phyloP scores from a whole-genome alignment of 495 filamentous ascomycete genomes.

The Penicillium roqueforti region DNA sequence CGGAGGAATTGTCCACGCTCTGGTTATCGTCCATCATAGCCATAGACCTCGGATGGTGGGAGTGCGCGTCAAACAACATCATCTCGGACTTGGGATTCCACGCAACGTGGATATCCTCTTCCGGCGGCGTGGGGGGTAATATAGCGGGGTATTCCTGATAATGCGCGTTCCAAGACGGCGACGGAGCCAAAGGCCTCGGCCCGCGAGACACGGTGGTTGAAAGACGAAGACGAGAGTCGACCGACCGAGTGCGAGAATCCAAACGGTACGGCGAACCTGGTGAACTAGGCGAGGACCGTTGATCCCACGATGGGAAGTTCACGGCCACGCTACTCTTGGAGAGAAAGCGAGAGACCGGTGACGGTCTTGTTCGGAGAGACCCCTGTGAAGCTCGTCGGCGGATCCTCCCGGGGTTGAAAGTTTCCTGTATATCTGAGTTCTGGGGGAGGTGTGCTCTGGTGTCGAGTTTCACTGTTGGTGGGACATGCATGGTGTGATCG shows the following conservation, averaged over 20 bases:
- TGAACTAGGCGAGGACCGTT: conserved; percentile 27
- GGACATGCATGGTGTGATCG: conserved; percentile 31
- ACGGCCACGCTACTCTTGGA: conserved; percentile 38
- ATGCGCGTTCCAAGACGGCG: conserved; percentile 29
- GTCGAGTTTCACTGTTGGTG: conserved; percentile 20
- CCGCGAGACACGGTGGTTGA: conserved; percentile 33
- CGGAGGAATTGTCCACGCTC: conserved; percentile 30
- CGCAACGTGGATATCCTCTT: conserved; percentile 41
- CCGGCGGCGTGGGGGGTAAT: conserved; percentile 41
- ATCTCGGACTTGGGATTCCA: conserved; percentile 38
- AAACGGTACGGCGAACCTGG: conserved; percentile 22
- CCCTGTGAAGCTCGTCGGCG: conserved; percentile 42
- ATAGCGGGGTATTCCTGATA: conserved; percentile 36
- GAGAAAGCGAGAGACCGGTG: conserved; percentile 38
- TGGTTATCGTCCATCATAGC: conserved; percentile 38
- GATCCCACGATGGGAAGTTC: conserved; percentile 41
- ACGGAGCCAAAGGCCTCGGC: conserved; percentile 34
- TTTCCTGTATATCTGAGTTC: conserved; percentile 14
- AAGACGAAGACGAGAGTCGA: conserved; percentile 38
- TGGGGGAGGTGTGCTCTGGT: conserved; percentile 15
- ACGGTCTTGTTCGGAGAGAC: conserved; percentile 37
- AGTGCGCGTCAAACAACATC: conserved; percentile 31
- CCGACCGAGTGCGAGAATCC: conserved; percentile 33
- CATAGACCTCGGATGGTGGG: conserved; percentile 30
- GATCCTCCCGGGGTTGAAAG: conserved; percentile 24